Evolutionary conservation across 2,329 filamentous ascomycete genomes (phyloP).

Genomic region (Elsinoe necatrix): DNA sequence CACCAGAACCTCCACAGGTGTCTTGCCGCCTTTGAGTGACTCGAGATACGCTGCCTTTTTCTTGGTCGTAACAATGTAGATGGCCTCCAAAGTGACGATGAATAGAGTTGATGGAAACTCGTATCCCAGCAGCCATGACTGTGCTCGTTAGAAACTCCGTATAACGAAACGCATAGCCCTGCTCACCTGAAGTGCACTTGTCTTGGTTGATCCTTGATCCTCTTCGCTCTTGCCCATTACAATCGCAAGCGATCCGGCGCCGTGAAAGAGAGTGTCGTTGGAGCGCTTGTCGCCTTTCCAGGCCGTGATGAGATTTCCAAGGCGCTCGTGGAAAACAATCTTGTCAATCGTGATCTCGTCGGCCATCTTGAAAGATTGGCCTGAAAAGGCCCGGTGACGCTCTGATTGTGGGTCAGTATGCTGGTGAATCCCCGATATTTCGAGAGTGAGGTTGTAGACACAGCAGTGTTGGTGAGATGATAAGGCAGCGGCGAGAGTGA

Average conservation of each 20-base stretch:
- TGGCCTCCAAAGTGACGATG: constrained; percentile 76
- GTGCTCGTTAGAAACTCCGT: constrained; percentile 20
- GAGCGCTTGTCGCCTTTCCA: constrained; percentile 96
- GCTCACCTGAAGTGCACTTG: constrained; percentile 88
- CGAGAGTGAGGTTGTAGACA: background rate
- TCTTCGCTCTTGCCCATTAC: constrained; percentile 95
- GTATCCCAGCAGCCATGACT: constrained; percentile 98
- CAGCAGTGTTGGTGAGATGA: background rate
- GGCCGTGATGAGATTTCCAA: constrained; percentile 74
- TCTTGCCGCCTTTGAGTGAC: constrained; percentile 81
- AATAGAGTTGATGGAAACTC: constrained; percentile 96
- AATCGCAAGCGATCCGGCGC: constrained; percentile 76
- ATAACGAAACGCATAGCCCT: constrained; percentile 2
- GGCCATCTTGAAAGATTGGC: constrained; percentile 42
- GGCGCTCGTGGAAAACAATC: constrained; percentile 85
- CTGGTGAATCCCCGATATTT: background rate
- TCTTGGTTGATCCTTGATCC: constrained; percentile 80
- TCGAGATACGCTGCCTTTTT: constrained; percentile 98
- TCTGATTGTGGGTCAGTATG: background rate
- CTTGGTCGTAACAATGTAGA: constrained; percentile 89
- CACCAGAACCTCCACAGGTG: constrained; percentile 84
- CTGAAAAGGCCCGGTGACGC: constrained; percentile 9
- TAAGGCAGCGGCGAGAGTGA: constrained; percentile 4
- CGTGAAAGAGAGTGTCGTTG: constrained; percentile 75
- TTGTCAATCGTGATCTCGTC: constrained; percentile 93